Evolutionary conservation across 2,329 filamentous ascomycete species (phyloP).

Genomic region (Arthrinium phaeospermum): DNA sequence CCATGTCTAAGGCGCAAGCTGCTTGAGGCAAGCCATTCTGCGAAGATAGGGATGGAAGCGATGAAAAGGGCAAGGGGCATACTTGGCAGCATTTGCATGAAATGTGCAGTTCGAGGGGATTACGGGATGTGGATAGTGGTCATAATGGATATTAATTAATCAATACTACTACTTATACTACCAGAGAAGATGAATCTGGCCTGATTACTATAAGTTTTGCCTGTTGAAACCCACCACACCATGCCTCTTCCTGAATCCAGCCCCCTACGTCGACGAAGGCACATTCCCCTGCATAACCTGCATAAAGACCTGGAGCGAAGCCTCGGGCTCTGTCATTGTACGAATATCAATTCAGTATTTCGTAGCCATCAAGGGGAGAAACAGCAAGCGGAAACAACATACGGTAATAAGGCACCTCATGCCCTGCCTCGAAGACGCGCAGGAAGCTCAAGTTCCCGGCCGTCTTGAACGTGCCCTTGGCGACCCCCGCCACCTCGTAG

Average conservation of each 20-base stretch:
- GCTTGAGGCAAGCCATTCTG: too few relatives aligned
- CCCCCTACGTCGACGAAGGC: constrained; percentile 41
- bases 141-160: neutral
- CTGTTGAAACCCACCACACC: neutral
- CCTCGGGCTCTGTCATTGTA: constrained; percentile 43
- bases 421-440: constrained; percentile 52
- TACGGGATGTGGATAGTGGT: neutral
- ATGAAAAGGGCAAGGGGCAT: too few relatives aligned
- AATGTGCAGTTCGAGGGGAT: neutral
- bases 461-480: constrained; percentile 56
- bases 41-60: too few relatives aligned
- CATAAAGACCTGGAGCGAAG: constrained; percentile 51
- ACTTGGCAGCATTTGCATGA: too few relatives aligned
- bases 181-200: neutral
- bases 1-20: neutral
- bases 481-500: constrained; percentile 55
- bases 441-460: constrained; percentile 56
- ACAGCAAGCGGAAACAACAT: constrained; percentile 26
- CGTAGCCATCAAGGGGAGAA: neutral
- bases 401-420: constrained; percentile 53
- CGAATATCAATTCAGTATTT: neutral
- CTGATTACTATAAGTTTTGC: neutral
- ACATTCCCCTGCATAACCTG: constrained; percentile 48
- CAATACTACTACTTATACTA: neutral
- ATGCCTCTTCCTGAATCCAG: neutral